Conservation (phyloP, 1,284 basidiomycete species). For the Nidula niveotomentosa region DNA sequence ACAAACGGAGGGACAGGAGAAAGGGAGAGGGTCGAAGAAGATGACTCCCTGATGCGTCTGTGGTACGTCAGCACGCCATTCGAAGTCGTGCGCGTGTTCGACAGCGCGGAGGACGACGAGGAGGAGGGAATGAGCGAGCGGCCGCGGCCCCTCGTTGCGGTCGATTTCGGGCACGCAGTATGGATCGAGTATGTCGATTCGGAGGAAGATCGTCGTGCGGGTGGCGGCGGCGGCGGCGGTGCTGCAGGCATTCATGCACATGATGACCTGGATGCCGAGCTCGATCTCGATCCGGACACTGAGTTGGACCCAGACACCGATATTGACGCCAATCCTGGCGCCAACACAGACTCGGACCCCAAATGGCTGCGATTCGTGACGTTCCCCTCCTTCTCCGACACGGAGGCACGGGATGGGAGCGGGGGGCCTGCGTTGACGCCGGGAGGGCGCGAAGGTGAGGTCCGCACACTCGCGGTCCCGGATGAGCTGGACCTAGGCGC, state of each 20-base stretch:
- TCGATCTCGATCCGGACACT: not conserved
- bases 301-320: not conserved
- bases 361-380: constrained; percentile 67
- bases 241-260: no score
- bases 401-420: constrained; percentile 16
- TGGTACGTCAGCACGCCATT: constrained; percentile 73
- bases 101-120: constrained; percentile 38
- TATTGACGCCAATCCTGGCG: not conserved
- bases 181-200: constrained; percentile 64
- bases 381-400: constrained; percentile 56
- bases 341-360: constrained; percentile 23
- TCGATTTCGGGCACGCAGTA: constrained; percentile 78
- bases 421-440: constrained; percentile 14
- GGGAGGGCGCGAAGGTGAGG: constrained; percentile 35
- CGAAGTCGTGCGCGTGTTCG: constrained; percentile 66
- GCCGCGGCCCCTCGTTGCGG: constrained; percentile 66
- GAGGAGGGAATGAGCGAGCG: constrained; percentile 37
- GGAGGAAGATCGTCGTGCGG: constrained; percentile 15
- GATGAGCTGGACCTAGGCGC: constrained; percentile 58
- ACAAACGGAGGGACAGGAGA: constrained; percentile 4
- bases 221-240: not conserved
- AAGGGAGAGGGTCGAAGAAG: constrained; percentile 19
- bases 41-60: constrained; percentile 56
- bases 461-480: constrained; percentile 62
- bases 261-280: not conserved